A percentile compares a stretch with the other conserved stretches of the same genome.
Evolutionary conservation across 108 stramenopile genomes (phyloP).

Genomic region (Skeletonema costatum): DNA sequence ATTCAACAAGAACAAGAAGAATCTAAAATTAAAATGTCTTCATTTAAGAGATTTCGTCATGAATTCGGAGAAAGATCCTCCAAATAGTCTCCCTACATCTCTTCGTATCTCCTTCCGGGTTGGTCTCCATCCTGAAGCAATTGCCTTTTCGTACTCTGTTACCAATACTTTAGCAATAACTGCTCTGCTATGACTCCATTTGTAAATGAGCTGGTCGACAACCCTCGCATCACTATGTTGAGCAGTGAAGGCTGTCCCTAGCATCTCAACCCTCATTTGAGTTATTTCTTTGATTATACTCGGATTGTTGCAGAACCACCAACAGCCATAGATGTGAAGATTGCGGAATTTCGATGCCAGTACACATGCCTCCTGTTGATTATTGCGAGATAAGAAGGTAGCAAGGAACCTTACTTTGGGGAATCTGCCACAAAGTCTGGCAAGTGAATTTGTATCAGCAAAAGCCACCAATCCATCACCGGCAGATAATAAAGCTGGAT

Average conservation of each 20-base stretch:
- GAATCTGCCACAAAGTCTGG: conserved; percentile 63
- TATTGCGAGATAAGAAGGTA: conserved; percentile 83
- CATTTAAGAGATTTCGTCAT: conserved; percentile 69
- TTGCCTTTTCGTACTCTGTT: conserved; percentile 64
- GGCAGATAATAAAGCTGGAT: conserved; percentile 54
- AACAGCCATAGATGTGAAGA: conserved; percentile 90
- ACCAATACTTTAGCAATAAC: conserved; percentile 75
- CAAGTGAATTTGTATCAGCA: conserved; percentile 66
- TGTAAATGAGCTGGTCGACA: conserved; percentile 91
- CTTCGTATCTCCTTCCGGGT: conserved; percentile 68
- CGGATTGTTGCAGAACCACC: conserved; percentile 95
- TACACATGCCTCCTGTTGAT: conserved; percentile 91
- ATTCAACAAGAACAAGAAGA: too few species aligned
- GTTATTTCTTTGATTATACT: conserved; percentile 86
- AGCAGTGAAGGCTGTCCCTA: conserved; percentile 89
- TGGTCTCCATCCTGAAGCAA: conserved; percentile 60
- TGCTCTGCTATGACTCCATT: conserved; percentile 89
- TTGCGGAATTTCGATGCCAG: conserved; percentile 89
- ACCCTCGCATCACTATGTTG: conserved; percentile 91
- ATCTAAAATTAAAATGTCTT: neutral
- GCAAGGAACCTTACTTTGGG: conserved; percentile 87
- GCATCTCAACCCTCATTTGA: conserved; percentile 84
- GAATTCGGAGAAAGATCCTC: conserved; percentile 89
- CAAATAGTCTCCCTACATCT: conserved; percentile 73
- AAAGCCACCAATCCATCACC: conserved; percentile 88